Base-by-base conservation (phyloP, 2,329 filamentous ascomycete species). In the Cladosporium oxysporum region DNA sequence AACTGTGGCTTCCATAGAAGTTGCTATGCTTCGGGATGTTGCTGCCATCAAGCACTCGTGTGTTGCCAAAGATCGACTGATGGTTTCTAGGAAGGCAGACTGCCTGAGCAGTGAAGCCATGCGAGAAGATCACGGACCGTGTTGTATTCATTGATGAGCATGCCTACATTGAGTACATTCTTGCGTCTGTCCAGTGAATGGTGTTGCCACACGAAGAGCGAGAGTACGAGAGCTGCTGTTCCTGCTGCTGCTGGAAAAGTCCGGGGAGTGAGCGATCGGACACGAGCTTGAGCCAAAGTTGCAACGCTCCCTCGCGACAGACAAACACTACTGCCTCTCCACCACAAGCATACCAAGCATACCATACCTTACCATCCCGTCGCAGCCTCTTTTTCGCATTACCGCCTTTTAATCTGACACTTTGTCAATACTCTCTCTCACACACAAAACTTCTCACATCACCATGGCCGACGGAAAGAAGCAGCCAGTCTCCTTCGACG, bases 401-500 rank as follows among this genome's bases (percentile, higher is more conserved):
- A 4, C 28, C 0, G 14, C 5, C 11, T 12, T 41, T 3, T 21
- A 37, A 33, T 14, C 8, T 23, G 11, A 23, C 12, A 8, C 31
- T 18, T 8, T 31, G 33, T 11, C 26, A 55, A 31, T 18, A 11
- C 18, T 6, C 28, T 11, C 26, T 33, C 18, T 41, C 4, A 23
- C n/a, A 52, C 49, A 7, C 50, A 31, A n/a, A 44, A 4, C 41
- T 6, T 33, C 29, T 33, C 21, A 41, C 21, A 58, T 49, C 65
- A 59, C 33, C 50, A 58, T 65, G 55, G 55, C 52, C 49, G 31
- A 59, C 60, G 28, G 44, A 49, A 60, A 58, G 26, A 66, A 66
- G 59, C 37, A 73, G 69, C 71, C 77, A 23, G 70, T 80, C 49
- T 82, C 82, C 10, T 84, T 85, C 67, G 79, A 85, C 71, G 79